Conservation (phyloP, 192 early-diverging fungal species). For the Funneliformis mosseae region DNA sequence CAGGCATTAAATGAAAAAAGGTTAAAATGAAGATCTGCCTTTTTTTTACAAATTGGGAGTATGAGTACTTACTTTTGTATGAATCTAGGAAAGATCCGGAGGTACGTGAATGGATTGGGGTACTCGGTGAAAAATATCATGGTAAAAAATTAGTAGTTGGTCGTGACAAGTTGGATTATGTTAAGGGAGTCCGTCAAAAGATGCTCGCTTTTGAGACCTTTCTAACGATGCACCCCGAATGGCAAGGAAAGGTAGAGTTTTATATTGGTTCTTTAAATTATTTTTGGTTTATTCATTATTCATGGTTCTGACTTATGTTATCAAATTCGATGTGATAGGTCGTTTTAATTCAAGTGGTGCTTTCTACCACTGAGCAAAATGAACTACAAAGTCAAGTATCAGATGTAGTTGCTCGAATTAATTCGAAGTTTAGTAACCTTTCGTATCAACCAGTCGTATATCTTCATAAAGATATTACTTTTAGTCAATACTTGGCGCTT, state of each 20-base stretch:
- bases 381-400: slow-evolving; percentile 83
- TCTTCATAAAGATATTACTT: slow-evolving; percentile 90
- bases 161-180: slow-evolving; percentile 93
- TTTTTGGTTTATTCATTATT: not conserved
- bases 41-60: not conserved
- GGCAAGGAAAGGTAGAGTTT: slow-evolving; percentile 68
- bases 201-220: slow-evolving; percentile 91
- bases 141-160: slow-evolving; percentile 93
- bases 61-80: not conserved
- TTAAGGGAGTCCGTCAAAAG: slow-evolving; percentile 96
- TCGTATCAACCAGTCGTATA: slow-evolving; percentile 90
- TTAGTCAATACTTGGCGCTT: slow-evolving; percentile 88
- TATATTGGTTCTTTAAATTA: not conserved
- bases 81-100: slow-evolving; percentile 51
- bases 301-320: not conserved
- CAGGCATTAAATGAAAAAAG: slow-evolving; percentile 72
- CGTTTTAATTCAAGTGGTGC: slow-evolving; percentile 91
- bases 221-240: slow-evolving; percentile 84
- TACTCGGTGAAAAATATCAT: slow-evolving; percentile 85
- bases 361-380: slow-evolving; percentile 91
- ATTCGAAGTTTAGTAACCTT: slow-evolving; percentile 88
- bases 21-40: not conserved
- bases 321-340: slow-evolving; percentile 48
- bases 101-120: slow-evolving; percentile 76
- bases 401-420: slow-evolving; percentile 91